Evolutionary conservation across 2,329 filamentous ascomycete species (phyloP), one percentile per base, ranked within the genome.

Genomic region (Pezicula neosporulosa): DNA sequence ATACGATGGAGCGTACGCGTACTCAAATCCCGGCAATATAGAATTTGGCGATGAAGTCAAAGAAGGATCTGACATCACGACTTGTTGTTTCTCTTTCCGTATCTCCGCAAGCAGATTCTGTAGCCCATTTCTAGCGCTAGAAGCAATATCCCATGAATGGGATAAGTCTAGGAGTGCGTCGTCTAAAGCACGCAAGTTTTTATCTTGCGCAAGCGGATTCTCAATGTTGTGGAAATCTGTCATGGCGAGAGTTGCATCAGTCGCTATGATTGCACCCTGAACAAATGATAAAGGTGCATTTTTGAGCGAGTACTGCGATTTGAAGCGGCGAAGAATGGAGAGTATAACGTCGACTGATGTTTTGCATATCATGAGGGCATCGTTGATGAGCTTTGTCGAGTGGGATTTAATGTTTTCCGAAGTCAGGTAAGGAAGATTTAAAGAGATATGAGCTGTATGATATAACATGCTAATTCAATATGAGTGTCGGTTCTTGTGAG

Each of bases 241-340:
- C 13, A 48, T 48, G 10, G 37, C 39, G 2, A 55, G 21, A 21
- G 43, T 47, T n/a, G 47, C 50, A 24, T 55, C 50, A n/a, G 37
- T 37, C 12, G 53, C 53, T 13, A 12, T 52, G 38, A 55, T 55
- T 15, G 42, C 30, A 10, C 53, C 53, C 9, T 55, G 47, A 28
- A 53, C 53, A 28, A 55, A 55, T 21, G 27, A 12, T 3, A 55
- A 42, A 3, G 53, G 50, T 3, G 41, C 50, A 12, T 37, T 47
- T 38, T 27, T 49, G 12, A 55, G 47, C 2, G 30, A 38, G 30
- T 55, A 35, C n/a, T 55, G 50, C 12, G 50, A 21, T 44, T 49
- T 51, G 24, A 52, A 53, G n/a, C 53, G 53, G 21, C 41, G 53
- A n/a, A 53, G 10, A 33, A 55, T 53, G 4, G 50, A 53, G 3